Conservation (phyloP, 2,329 filamentous ascomycete genomes). For the Penicillium janthinellum region DNA sequence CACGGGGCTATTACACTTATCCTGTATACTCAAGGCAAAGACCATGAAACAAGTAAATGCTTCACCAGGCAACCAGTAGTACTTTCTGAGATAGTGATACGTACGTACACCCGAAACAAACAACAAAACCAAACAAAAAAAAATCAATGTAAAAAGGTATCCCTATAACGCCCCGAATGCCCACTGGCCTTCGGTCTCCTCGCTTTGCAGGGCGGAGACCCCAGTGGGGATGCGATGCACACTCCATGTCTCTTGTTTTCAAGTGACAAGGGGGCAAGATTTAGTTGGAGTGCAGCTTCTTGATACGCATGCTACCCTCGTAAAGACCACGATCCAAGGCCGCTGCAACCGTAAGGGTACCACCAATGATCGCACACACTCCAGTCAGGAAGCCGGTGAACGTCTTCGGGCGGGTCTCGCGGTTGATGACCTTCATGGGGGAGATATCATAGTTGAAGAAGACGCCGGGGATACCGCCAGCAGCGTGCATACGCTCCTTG, state of each 20-base stretch:
- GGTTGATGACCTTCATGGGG: slow-evolving; percentile 99
- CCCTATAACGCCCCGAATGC: slow-evolving; percentile 24
- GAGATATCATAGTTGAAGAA: slow-evolving; percentile 99
- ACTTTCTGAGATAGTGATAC: slow-evolving; percentile 1
- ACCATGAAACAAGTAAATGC: neutral
- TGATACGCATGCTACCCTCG: slow-evolving; percentile 80
- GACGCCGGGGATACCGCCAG: slow-evolving; percentile 91
- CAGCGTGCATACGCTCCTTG: slow-evolving; percentile 84
- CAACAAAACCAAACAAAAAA: slow-evolving; percentile 4
- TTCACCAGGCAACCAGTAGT: neutral
- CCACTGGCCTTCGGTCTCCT: slow-evolving; percentile 10
- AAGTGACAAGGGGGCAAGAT: neutral
- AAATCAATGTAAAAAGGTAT: slow-evolving; percentile 23
- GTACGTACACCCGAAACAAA: slow-evolving; percentile 10
- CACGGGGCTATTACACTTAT: too few species aligned
- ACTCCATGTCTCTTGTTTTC: neutral
- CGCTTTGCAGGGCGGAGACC: slow-evolving; percentile 1
- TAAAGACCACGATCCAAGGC: slow-evolving; percentile 90
- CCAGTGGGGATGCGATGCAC: slow-evolving; percentile 4
- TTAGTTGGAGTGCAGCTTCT: slow-evolving; percentile 74
- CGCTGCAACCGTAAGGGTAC: slow-evolving; percentile 92
- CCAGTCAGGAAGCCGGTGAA: slow-evolving; percentile 92
- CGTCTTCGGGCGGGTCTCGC: slow-evolving; percentile 83
- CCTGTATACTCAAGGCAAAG: neutral
- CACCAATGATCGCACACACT: slow-evolving; percentile 90